These are phyloP conservation scores for Stemphylium beticola DNA, from an alignment of 2,329 filamentous ascomycete genomes.

Conservation along the genomic window DNA sequence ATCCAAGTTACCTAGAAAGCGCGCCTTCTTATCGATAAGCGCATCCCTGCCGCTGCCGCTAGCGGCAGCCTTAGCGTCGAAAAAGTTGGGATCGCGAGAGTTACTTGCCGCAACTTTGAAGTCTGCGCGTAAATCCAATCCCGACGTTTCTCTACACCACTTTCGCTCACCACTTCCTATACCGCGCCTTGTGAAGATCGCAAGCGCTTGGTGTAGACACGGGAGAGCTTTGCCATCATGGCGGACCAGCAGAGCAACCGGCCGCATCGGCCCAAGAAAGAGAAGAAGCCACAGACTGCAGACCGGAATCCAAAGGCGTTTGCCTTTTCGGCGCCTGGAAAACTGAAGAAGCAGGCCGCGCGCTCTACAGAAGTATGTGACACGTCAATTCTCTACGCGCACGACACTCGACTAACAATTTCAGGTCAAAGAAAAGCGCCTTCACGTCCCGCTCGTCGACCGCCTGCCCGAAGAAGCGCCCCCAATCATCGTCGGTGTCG, in stretches of 20 bases:
- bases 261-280: conserved; percentile 84
- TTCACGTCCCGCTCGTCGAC: conserved; percentile 97
- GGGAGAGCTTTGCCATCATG: conserved; percentile 22
- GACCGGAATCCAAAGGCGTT: conserved; percentile 90
- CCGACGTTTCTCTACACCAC: background rate
- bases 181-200: too few species aligned
- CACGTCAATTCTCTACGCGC: fast-evolving
- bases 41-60: conserved; percentile 32
- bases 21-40: conserved; percentile 42
- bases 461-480: conserved; percentile 94
- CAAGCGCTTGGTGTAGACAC: background rate
- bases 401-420: conserved; percentile 9
- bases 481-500: conserved; percentile 89
- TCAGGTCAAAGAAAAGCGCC: conserved; percentile 90
- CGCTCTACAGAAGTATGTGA: conserved; percentile 70
- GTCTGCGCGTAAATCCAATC: conserved; percentile 11
- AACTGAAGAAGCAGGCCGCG: conserved; percentile 75
- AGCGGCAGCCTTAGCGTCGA: conserved; percentile 39
- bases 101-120: conserved; percentile 8
- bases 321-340: conserved; percentile 80
- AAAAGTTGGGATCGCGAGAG: conserved; percentile 28
- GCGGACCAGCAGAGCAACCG: conserved; percentile 79
- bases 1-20: conserved; percentile 3
- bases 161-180: background rate
- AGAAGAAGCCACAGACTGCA: conserved; percentile 78